These are phyloP conservation scores for Abrus pulchellus DNA, from an alignment of 306 rosid genomes.

Conservation along the genomic window DNA sequence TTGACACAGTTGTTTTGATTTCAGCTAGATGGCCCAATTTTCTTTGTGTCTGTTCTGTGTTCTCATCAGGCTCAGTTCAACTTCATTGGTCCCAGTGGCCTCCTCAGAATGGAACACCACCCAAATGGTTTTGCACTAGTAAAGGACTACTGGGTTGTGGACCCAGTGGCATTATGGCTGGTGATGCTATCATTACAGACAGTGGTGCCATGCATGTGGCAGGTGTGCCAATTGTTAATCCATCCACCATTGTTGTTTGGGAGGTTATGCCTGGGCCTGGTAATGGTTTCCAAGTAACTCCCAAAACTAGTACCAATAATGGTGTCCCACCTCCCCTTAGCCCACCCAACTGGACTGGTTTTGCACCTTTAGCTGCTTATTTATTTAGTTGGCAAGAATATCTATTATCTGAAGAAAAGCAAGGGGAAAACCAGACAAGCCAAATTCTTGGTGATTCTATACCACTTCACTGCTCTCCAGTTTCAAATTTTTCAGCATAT, in stretches of 20 bases:
- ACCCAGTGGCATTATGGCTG: constrained; percentile 96
- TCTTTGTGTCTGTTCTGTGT: constrained; percentile 89
- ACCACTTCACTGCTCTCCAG: constrained; percentile 94
- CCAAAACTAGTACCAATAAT: constrained; percentile 70
- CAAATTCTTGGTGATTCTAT: constrained; percentile 67
- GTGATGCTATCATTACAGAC: constrained; percentile 96
- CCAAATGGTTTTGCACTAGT: constrained; percentile 94
- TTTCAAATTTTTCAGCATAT: constrained; percentile 96
- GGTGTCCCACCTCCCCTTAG: constrained; percentile 79
- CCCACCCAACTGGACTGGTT: constrained; percentile 89
- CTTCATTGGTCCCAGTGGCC: constrained; percentile 99
- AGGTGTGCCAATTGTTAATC: constrained; percentile 92
- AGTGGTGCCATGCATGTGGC: constrained; percentile 98
- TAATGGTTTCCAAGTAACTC: constrained; percentile 85
- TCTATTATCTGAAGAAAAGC: constrained; percentile 76
- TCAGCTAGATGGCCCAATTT: constrained; percentile 99
- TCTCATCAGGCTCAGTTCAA: constrained; percentile 95
- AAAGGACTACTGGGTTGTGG: constrained; percentile 95
- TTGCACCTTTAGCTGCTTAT: constrained; percentile 91
- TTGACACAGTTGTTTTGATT: constrained; percentile 59
- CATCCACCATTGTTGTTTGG: constrained; percentile 98
- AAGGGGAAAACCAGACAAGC: constrained; percentile 75
- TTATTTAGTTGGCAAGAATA: constrained; percentile 94
- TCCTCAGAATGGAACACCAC: constrained; percentile 70
- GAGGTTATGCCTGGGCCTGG: constrained; percentile 98